Evolutionary conservation across 208 protist species (phyloP), one percentile per base, ranked within the genome.

Genomic region (Crithidia expoeki): DNA sequence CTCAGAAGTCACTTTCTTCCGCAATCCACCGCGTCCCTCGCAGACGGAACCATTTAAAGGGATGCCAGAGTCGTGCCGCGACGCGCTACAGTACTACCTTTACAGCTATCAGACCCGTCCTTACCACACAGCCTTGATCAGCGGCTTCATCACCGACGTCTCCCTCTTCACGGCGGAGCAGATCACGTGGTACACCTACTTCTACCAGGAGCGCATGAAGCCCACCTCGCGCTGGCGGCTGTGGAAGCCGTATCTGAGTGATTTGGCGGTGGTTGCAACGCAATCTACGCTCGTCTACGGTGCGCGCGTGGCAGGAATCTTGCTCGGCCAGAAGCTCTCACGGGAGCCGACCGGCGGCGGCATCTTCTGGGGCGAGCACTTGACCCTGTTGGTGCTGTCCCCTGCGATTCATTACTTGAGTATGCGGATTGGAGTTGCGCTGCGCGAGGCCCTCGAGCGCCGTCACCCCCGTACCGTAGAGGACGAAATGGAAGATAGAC

Each of bases 311-410:
- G n/a, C 49, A 1, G 88, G 85, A 9, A 74, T 81, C 19, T 30
- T 50, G 44, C 5, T 90, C 11, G 82, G 75, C 42, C 62, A 61
- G 30, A 16, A n/a, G 27, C 42, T 51, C 69, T 80, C 74, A 3
- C 47, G 46, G 30, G 72, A 81, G 21, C 70, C 76, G 2, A 85
- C 70, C 4, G 69, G 76, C 30, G 80, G 74, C 19, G 73, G 46
- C 21, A 52, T 90, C 33, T 92, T 92, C 65, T 91, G 86, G 85
- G 53, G 62, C 9, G 83, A 94, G 72, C 68, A 75, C 14, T 4
- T 83, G n/a, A 46, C 62, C 14, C 32, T 84, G 14, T 52, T 86
- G 7, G 57, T 60, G 14, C n/a, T 62, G 16, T 30, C 70, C 9
- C 81, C 80, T 16, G 34, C 68, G 6, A 88, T 92, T 46, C 30